Evolutionary conservation across 495 filamentous ascomycete genomes (phyloP), one percentile per base, ranked within the genome.

Genomic region (Sabuloglossum arenarium): DNA sequence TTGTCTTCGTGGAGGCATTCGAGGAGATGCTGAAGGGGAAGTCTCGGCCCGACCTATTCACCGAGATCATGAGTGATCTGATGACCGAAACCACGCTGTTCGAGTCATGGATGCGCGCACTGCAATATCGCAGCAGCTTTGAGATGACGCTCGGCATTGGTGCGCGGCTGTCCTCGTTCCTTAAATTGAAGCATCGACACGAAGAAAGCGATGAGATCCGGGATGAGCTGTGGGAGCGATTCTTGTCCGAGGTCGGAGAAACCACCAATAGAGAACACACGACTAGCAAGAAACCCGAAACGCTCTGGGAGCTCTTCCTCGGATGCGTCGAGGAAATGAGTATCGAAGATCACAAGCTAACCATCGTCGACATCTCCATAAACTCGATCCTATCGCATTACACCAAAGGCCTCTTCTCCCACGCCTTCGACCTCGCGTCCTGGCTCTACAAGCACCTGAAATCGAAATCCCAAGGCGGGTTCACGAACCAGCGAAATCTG

Each of bases 1-100:
- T 77, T 12, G 73, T 81, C 1, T 84, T 83, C 63, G 67, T 80
- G 0, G 73, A 79, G 14, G 69, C 76, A 0, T 80, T 81, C 55
- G 78, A 80, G 58, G 75, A 79, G 61, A 63, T 63, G 0, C 19
- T 43, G n/a, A 43, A 43, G 1, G 39, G 39, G 1, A 43, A 43
- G 2, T 43, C 39, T 3, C 39, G 39, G 39, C 39, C 39, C 1
- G 21, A 16, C 1, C 39, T 43, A 3, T 43, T 43, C 39, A 43
- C 72, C 0, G 70, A 79, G 61, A 70, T 81, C 59, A 79, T 84
- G 68, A 70, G 68, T 4, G 73, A 77, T 46, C 69, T 80, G 37
- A 61, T 75, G 5, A 70, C 71, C 10, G 79, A 85, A 64, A 77
- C 71, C 25, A 63, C 75, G 4, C 70, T 79, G 0, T 79, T 80